Percentiles rank a stretch among this genome's conserved stretches.
Evolutionary conservation across 2,329 filamentous ascomycete species (phyloP).

Genomic region (Podosphaera fusca): DNA sequence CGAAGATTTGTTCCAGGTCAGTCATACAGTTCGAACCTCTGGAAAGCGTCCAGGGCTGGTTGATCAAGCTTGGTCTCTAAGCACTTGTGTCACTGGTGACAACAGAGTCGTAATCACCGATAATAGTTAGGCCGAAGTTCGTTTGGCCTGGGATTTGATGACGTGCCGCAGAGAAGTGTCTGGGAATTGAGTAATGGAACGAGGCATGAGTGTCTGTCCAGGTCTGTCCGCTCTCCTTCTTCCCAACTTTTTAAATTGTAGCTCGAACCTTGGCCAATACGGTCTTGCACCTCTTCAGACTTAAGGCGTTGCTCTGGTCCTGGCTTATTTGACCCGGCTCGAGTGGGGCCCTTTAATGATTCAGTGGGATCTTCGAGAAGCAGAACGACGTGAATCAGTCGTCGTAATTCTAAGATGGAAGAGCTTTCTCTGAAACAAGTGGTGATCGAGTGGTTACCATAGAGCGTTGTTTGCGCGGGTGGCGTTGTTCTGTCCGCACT

Average conservation of each 20-base stretch:
- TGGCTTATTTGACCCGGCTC: no score
- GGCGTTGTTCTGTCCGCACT: background rate
- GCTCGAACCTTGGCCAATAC: no score
- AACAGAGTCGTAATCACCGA: background rate
- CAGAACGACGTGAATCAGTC: background rate
- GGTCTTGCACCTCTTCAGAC: no score
- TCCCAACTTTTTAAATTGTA: background rate
- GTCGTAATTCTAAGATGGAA: background rate
- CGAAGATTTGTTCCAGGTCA: slow-evolving; percentile 41
- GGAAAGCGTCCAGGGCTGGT: slow-evolving; percentile 14
- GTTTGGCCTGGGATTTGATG: background rate
- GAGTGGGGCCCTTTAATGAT: no score
- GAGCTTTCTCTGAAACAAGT: no score
- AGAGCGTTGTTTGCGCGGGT: background rate
- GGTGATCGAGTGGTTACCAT: background rate
- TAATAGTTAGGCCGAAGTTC: background rate
- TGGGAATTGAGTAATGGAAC: background rate
- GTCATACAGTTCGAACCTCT: slow-evolving; percentile 17
- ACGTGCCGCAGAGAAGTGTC: background rate
- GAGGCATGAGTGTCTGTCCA: background rate
- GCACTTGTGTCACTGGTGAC: background rate
- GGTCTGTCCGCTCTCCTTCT: background rate
- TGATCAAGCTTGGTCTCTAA: background rate
- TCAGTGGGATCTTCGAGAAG: no score
- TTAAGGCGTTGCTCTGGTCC: no score